Base-by-base conservation (phyloP, 1,139 yeast genomes). In the Zygosaccharomyces pseudobailii region DNA sequence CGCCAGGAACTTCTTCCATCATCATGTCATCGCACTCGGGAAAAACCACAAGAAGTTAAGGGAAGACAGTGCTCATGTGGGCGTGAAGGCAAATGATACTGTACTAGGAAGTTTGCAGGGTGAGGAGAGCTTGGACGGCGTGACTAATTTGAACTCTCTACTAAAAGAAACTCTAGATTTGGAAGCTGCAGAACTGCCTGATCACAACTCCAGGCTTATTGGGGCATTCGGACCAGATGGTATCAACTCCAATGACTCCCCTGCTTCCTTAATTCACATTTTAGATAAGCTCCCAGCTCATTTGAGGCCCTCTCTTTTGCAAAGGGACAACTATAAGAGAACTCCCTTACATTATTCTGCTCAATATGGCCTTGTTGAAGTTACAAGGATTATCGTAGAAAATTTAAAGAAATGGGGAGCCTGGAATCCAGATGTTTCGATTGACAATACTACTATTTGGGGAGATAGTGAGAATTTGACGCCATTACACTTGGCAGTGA, bases 331-430 rank as follows among this genome's bases (percentile, higher is more conserved):
- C 52, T 87, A 88, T 60, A 74, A 74, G 49, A 76, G 97, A 54
- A 85, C 96, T 0, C 96, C 97, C 0, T 71, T 92, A 47, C 97
- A 92, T 68, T 90, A 90, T 66, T 82, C 96, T 13, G 84, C 95
- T 1, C 95, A 87, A 60, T 88, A 83, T 63, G 97, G 97, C 0
- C 73, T 90, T 48, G 80, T 78, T 51, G 79, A 77, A 44, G 79
- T 84, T 36, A 74, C 88, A 2, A 70, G 70, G 22, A 71, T 80
- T 8, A 72, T 90, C 30, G 67, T 89, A 23, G 72, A 73, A 32
- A 77, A 73, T 58, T 62, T 79, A 54, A 70, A 67, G 49, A 67
- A 70, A 41, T 82, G 86, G 87, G 67, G 67, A 2, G 70, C 75
- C 35, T 71, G 79, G 68, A 71, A 76, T 48, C 62, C 71, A 0